A percentile compares a stretch with the other conserved stretches of the same genome.
Conservation (phyloP, 148 eudicot genomes). For the Rhododendron ferrugineum region DNA sequence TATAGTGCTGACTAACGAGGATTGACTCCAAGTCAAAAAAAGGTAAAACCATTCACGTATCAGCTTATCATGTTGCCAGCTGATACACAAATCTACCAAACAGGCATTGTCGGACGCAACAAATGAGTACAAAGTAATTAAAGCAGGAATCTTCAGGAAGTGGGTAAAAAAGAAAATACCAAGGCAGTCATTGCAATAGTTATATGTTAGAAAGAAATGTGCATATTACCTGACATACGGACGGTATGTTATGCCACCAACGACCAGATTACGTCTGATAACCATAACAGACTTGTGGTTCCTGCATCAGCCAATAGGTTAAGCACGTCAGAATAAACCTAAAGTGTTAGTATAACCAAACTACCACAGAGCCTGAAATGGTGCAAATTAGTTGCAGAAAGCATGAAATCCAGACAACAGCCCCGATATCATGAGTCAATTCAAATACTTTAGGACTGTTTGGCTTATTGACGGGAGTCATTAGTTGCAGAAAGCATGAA, state of each 20-base stretch:
- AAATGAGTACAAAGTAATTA: not conserved
- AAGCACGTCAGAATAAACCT: not conserved
- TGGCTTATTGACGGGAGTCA: not conserved
- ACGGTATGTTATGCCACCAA: constrained; percentile 97
- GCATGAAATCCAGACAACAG: not conserved
- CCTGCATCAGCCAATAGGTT: constrained; percentile 39
- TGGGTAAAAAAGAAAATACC: not conserved
- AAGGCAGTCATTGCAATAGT: not conserved
- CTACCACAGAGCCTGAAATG: not conserved
- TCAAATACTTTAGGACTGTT: not conserved
- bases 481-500: too few species aligned
- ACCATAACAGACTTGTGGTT: constrained; percentile 95
- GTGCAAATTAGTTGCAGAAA: constrained; percentile 2
- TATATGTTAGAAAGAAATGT: not conserved
- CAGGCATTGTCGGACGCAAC: not conserved
- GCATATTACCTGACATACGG: constrained; percentile 67
- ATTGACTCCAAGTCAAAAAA: not conserved
- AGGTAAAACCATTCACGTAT: not conserved
- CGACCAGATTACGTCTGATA: constrained; percentile 60
- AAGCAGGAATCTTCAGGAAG: not conserved
- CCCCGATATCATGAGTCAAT: not conserved
- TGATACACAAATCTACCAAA: not conserved
- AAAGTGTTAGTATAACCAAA: not conserved
- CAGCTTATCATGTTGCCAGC: not conserved
- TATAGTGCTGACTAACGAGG: not conserved